Evolutionary conservation across 805 yeast species (phyloP).

Genomic region (Kluyveromyces nonfermentans): DNA sequence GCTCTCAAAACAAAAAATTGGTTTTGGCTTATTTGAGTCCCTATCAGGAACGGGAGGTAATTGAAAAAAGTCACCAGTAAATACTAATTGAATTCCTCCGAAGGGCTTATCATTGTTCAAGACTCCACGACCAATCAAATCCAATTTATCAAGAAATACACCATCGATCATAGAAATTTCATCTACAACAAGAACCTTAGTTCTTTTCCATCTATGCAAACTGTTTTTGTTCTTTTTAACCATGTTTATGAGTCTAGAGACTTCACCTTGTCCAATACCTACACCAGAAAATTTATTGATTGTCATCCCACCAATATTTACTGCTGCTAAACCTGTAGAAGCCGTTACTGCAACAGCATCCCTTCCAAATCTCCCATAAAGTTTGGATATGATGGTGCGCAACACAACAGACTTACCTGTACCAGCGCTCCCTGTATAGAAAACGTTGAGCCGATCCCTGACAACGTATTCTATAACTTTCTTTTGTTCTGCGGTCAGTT

Average conservation of each 20-base stretch:
- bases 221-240: constrained; percentile 39
- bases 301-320: constrained; percentile 86
- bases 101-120: constrained; percentile 52
- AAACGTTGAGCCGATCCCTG: constrained; percentile 42
- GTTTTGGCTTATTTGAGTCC: constrained; percentile 23
- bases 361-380: constrained; percentile 36
- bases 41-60: constrained; percentile 74
- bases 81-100: constrained; percentile 86
- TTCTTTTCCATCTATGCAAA: constrained; percentile 50
- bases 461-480: constrained; percentile 45
- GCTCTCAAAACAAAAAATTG: constrained; percentile 67
- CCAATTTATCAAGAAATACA: constrained; percentile 61
- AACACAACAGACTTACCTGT: constrained; percentile 75
- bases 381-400: constrained; percentile 48
- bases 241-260: constrained; percentile 35
- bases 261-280: constrained; percentile 60
- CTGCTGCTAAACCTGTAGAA: constrained; percentile 93
- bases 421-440: constrained; percentile 81
- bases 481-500: constrained; percentile 40
- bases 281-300: constrained; percentile 79
- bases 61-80: constrained; percentile 95
- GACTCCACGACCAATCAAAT: constrained; percentile 52
- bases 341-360: constrained; percentile 79
- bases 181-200: constrained; percentile 73
- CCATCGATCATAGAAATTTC: constrained; percentile 95